Conservation (phyloP, 1,284 basidiomycete species). For the Schizophyllum commune region DNA sequence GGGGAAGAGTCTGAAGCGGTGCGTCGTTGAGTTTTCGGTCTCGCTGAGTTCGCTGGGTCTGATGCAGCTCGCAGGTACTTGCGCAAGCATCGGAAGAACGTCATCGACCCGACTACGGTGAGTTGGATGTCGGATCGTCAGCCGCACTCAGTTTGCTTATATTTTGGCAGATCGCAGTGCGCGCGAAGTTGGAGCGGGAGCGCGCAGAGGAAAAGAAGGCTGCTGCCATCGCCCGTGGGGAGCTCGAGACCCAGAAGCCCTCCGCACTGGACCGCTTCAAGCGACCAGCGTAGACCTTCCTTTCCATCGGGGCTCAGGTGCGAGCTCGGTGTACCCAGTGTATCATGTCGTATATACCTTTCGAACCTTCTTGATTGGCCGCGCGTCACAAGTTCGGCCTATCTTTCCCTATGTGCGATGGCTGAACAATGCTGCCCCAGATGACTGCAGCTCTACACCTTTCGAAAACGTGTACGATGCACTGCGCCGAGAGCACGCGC, state of each 20-base stretch:
- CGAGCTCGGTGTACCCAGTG: no score
- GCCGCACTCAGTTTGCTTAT: constrained; percentile 5
- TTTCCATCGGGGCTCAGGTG: background rate
- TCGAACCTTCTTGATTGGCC: background rate
- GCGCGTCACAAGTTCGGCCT: no score
- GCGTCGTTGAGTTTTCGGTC: constrained; percentile 11
- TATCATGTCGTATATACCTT: background rate
- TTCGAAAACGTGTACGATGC: no score
- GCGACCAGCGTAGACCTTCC: constrained; percentile 3
- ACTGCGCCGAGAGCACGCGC: no score
- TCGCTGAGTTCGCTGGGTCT: background rate
- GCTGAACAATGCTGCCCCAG: no score
- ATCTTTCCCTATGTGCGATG: no score
- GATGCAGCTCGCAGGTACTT: constrained; percentile 41
- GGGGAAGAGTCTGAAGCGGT: constrained; percentile 78
- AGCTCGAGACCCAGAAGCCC: constrained; percentile 31
- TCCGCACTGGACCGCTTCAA: constrained; percentile 67
- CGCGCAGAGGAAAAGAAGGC: constrained; percentile 42
- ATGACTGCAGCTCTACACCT: no score
- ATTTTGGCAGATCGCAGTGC: constrained; percentile 49
- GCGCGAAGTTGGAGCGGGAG: constrained; percentile 61
- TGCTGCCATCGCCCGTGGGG: constrained; percentile 32
- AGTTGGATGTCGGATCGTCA: constrained; percentile 22
- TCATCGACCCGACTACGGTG: constrained; percentile 82
- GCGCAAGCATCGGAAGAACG: constrained; percentile 87